Evolutionary conservation across 1,284 basidiomycete genomes (phyloP), one percentile per base, ranked within the genome.

Genomic region (Fomes fomentarius): DNA sequence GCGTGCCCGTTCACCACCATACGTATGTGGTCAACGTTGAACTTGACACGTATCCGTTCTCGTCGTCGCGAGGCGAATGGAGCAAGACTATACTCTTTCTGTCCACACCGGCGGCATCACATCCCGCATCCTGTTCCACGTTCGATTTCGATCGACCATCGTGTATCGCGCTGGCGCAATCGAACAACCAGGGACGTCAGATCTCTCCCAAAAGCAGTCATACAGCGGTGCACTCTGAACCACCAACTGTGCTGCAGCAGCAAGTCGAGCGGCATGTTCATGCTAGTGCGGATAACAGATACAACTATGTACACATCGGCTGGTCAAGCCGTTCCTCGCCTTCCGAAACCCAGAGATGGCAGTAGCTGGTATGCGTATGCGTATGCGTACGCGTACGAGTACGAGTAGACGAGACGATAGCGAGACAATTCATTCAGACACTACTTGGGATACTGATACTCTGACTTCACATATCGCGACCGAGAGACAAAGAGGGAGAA

Each of bases 401-500:
- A 35, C 22, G 44, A 28, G 30, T 21, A 31, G 24, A 35, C 22
- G 22, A 26, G 28, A 19, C 35, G 25, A 28, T 26, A 39, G n/a
- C 30, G 45, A 37, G 38, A 49, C 28, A 48, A 41, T 40, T 31
- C 47, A 47, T 37, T 35, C 31, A 26, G 22, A 50, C 44, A 50
- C 52, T 49, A 37, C 38, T 51, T 42, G 25, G 14, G 41, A 14
- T 46, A 52, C 50, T 42, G 38, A 35, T 51, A 56, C 40, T 25
- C 31, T 25, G 44, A 37, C 46, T 38, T 34, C 50, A 34, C 40
- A 40, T 39, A 47, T 28, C 41, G 25, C 34, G 28, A 52, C 34
- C 37, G 35, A 50, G 41, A 42, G 37, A 47, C 50, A 49, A 53
- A 24, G 48, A 25, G 39, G 31, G 46, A 47, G 44, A 21, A 45